Conservation (phyloP, 176 grass and related monocot genomes). For the Avena eriantha region DNA sequence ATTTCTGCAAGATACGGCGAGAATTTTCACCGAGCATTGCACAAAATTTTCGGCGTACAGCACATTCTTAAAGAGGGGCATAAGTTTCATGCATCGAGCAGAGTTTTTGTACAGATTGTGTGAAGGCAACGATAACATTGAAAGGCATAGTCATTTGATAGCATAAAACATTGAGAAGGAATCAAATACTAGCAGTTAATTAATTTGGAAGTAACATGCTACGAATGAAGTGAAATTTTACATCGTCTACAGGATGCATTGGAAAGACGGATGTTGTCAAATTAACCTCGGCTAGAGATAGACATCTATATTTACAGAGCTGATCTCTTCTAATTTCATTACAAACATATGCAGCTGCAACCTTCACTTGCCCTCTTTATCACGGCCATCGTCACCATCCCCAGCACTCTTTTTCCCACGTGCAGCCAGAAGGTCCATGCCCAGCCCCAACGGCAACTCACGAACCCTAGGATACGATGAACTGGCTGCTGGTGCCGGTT, state of each 20-base stretch:
- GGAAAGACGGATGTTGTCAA: not conserved
- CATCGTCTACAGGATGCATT: not conserved
- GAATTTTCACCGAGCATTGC: too few relatives aligned
- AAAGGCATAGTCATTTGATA: not conserved
- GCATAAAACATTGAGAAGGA: not conserved
- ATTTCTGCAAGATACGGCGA: too few relatives aligned
- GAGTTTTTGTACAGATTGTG: not conserved
- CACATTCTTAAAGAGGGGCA: not conserved
- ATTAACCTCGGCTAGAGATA: conserved; percentile 14
- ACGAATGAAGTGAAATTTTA: not conserved
- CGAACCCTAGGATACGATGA: conserved; percentile 57
- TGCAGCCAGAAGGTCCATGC: conserved; percentile 57
- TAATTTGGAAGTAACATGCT: conserved; percentile 5
- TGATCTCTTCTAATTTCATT: not conserved
- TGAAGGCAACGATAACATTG: not conserved
- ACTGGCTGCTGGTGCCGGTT: conserved; percentile 12
- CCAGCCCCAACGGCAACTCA: conserved; percentile 49
- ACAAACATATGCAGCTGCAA: not conserved
- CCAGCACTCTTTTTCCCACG: conserved; percentile 61
- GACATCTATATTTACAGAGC: conserved; percentile 47
- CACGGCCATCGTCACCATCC: conserved; percentile 53
- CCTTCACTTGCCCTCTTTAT: conserved; percentile 54
- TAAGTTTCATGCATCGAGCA: not conserved
- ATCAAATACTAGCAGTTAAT: not conserved
- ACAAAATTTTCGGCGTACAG: not conserved